Conservation (phyloP, 768 basidiomycete species). For the Naganishia vishniacii region DNA sequence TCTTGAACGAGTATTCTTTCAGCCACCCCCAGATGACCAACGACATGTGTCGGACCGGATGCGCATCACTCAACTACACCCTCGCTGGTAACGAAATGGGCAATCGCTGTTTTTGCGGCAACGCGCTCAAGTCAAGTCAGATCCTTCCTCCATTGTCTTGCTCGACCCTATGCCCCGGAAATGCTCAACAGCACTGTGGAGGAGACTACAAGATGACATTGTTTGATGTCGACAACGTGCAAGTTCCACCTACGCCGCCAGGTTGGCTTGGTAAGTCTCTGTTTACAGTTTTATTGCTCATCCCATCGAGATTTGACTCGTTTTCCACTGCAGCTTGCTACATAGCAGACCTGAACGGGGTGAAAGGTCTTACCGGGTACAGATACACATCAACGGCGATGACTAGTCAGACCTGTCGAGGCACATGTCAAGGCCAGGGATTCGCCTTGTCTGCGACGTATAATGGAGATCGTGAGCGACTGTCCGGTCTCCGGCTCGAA, state of each 20-base stretch:
- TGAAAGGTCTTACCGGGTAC: constrained; percentile 9
- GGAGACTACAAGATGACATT: constrained; percentile 10
- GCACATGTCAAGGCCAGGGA: constrained; percentile 32
- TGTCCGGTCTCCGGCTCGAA: not conserved
- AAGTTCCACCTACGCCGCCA: constrained; percentile 4
- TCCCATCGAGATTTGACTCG: too few species aligned
- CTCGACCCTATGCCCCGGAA: not conserved
- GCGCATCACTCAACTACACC: constrained; percentile 26
- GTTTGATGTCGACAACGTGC: not conserved
- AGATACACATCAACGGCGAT: constrained; percentile 20
- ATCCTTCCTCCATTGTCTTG: constrained; percentile 6
- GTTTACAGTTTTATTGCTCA: not conserved
- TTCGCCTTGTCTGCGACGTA: constrained; percentile 24
- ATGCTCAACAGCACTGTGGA: constrained; percentile 20
- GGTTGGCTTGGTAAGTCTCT: constrained; percentile 6
- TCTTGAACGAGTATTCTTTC: constrained; percentile 31
- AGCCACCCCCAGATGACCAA: constrained; percentile 13
- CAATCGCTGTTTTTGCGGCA: constrained; percentile 34
- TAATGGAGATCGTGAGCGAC: constrained; percentile 6
- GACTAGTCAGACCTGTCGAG: constrained; percentile 37
- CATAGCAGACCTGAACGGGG: constrained; percentile 1
- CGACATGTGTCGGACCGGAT: constrained; percentile 26
- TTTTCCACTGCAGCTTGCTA: constrained; percentile 1
- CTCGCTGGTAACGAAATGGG: constrained; percentile 26
- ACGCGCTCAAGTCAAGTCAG: constrained; percentile 8